Conservation (phyloP, 2,329 filamentous ascomycete genomes). For the Trichoderma aggressivum region DNA sequence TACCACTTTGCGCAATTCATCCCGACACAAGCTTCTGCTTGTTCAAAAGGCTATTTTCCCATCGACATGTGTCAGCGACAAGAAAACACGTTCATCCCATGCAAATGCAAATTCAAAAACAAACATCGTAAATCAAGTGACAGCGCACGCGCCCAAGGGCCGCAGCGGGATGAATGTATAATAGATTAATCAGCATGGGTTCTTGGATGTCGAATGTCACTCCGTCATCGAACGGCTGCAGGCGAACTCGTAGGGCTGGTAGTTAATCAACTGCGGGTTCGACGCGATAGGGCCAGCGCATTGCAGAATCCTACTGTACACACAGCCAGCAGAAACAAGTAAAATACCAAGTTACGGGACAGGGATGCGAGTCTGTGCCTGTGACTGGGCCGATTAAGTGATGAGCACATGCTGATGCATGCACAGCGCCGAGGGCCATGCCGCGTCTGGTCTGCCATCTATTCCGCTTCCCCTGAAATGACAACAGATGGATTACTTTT, state of each 20-base stretch:
- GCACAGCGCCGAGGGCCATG: constrained; percentile 5
- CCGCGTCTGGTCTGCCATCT: not conserved
- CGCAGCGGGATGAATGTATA: not conserved
- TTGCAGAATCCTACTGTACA: not conserved
- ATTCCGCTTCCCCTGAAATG: not conserved
- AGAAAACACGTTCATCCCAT: not conserved
- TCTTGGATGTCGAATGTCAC: not conserved
- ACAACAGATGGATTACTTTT: not conserved
- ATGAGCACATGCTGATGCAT: constrained; percentile 14
- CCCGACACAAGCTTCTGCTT: not conserved
- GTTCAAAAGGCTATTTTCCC: not conserved
- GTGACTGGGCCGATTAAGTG: constrained; percentile 1
- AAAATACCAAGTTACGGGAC: not conserved
- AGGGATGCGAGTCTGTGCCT: not conserved
- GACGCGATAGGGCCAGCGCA: not conserved
- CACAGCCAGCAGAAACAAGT: not conserved
- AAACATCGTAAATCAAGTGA: not conserved
- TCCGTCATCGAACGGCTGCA: not conserved
- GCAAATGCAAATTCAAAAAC: too few species aligned
- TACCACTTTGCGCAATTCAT: not conserved
- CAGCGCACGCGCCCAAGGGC: not conserved
- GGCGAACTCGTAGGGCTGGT: constrained; percentile 13
- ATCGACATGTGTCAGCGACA: not conserved
- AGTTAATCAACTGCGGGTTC: constrained; percentile 6
- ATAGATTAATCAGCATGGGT: not conserved